phyloP scores from a whole-genome alignment of 2,329 filamentous ascomycete genomes.

The Colletotrichum navitas region DNA sequence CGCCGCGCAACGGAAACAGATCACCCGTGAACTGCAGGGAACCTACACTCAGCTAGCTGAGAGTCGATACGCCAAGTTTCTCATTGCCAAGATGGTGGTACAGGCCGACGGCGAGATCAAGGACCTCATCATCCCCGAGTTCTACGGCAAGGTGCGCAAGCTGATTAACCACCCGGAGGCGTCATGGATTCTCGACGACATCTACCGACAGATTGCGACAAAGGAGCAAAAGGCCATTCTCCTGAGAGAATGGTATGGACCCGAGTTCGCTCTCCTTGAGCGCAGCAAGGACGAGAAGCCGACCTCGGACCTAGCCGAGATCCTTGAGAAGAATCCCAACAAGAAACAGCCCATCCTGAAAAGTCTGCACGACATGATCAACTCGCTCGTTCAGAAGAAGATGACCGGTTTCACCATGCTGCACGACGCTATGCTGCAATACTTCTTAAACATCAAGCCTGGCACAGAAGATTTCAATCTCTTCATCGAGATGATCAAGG shows the following conservation, averaged over 20 bases:
- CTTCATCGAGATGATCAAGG: slow-evolving; percentile 91
- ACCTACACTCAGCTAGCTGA: slow-evolving; percentile 88
- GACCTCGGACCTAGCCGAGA: slow-evolving; percentile 77
- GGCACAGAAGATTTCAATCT: slow-evolving; percentile 87
- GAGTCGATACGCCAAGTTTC: slow-evolving; percentile 96
- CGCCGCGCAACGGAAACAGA: slow-evolving; percentile 84
- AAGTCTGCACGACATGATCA: slow-evolving; percentile 87
- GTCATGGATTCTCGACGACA: slow-evolving; percentile 97
- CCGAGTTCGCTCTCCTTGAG: slow-evolving; percentile 89
- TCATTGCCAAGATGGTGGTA: slow-evolving; percentile 96
- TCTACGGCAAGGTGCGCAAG: slow-evolving; percentile 92
- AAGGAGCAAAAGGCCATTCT: slow-evolving; percentile 87
- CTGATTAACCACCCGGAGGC: slow-evolving; percentile 97
- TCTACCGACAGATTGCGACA: slow-evolving; percentile 90
- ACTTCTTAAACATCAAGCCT: slow-evolving; percentile 83
- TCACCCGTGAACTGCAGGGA: slow-evolving; percentile 87
- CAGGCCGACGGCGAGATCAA: slow-evolving; percentile 89
- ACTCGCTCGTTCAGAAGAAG: slow-evolving; percentile 94
- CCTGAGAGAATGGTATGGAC: slow-evolving; percentile 94
- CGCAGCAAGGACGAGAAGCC: slow-evolving; percentile 64
- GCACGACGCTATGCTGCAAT: slow-evolving; percentile 98
- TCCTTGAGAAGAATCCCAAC: slow-evolving; percentile 82
- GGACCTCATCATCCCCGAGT: slow-evolving; percentile 91
- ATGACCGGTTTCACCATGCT: slow-evolving; percentile 97
- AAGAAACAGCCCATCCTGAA: slow-evolving; percentile 91